A percentile compares a stretch with the other conserved stretches of the same genome.
phyloP scores from a whole-genome alignment of 2,329 filamentous ascomycete genomes.

The Huntiella moniliformis region DNA sequence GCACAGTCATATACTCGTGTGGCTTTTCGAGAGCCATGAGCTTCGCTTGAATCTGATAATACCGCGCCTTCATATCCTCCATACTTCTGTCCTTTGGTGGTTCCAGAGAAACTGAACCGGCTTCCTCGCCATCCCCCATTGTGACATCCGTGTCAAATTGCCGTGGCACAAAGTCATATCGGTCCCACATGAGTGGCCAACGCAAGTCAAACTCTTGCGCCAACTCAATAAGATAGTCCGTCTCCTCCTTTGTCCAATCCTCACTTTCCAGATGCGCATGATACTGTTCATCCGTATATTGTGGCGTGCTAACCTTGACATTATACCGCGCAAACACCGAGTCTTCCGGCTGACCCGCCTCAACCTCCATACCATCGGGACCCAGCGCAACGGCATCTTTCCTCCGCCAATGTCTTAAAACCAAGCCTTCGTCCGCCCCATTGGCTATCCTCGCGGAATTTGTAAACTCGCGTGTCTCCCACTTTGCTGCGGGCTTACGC shows the following conservation, averaged over 20 bases:
- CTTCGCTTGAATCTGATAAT: conserved; percentile 69
- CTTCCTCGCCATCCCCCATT: conserved; percentile 25
- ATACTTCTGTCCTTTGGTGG: conserved; percentile 36
- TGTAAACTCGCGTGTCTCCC: conserved; percentile 52
- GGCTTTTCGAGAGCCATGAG: conserved; percentile 68
- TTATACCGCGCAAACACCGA: conserved; percentile 73
- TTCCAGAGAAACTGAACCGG: conserved; percentile 24
- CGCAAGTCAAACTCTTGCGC: conserved; percentile 66
- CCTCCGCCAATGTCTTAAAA: conserved; percentile 65
- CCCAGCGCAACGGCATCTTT: conserved; percentile 20
- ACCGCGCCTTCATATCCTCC: conserved; percentile 81
- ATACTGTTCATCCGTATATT: conserved; percentile 80
- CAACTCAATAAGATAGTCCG: conserved; percentile 67
- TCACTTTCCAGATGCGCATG: conserved; percentile 49
- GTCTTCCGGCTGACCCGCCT: conserved; percentile 27
- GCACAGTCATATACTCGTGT: conserved; percentile 67
- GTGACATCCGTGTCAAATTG: conserved; percentile 27
- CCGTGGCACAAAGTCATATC: conserved; percentile 55
- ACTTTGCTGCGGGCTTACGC: conserved; percentile 37
- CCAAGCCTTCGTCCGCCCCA: conserved; percentile 38
- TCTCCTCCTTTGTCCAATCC: conserved; percentile 85
- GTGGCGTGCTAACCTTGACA: conserved; percentile 55
- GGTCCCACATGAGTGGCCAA: conserved; percentile 83
- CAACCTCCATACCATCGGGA: conserved; percentile 12
- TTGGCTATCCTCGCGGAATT: conserved; percentile 47